A percentile compares a stretch with the other conserved stretches of the same genome.
Conservation (phyloP, 371 early-diverging fungal genomes). For the Syncephalastrum racemosum region DNA sequence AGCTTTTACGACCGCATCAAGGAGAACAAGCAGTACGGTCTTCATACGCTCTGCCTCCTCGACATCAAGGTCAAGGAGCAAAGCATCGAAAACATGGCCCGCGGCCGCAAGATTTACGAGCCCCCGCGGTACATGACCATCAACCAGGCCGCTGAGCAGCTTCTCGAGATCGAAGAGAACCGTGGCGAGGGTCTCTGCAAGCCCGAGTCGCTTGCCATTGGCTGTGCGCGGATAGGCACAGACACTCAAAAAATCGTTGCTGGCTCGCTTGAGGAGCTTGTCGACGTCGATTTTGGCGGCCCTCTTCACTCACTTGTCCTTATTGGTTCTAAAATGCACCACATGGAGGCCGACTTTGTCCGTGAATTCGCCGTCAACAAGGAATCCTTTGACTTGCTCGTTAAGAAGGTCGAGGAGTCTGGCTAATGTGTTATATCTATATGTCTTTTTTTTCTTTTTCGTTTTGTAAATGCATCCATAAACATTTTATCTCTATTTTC, state of each 20-base stretch:
- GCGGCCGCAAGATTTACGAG: slow-evolving; percentile 91
- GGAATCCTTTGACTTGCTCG: slow-evolving; percentile 68
- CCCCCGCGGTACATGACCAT: slow-evolving; percentile 99
- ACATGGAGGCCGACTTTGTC: slow-evolving; percentile 91
- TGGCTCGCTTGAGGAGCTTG: slow-evolving; percentile 86
- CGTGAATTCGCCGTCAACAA: slow-evolving; percentile 72
- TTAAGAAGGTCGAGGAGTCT: slow-evolving; percentile 56
- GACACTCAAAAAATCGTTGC: slow-evolving; percentile 80
- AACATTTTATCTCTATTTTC: slow-evolving; percentile 5
- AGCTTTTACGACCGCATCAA: slow-evolving; percentile 95
- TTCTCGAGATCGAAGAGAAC: slow-evolving; percentile 88
- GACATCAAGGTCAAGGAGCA: slow-evolving; percentile 99
- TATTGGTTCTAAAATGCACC: slow-evolving; percentile 89
- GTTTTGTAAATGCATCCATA: slow-evolving; percentile 7
- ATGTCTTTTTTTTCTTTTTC: slow-evolving; percentile 3
- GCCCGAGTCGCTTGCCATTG: slow-evolving; percentile 86
- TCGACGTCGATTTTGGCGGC: slow-evolving; percentile 87
- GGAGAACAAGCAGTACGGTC: slow-evolving; percentile 78
- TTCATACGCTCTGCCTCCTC: slow-evolving; percentile 97
- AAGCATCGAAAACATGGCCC: slow-evolving; percentile 91
- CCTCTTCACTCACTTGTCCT: slow-evolving; percentile 95
- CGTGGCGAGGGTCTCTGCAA: slow-evolving; percentile 73
- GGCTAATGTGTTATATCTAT: background rate
- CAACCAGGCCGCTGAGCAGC: slow-evolving; percentile 91
- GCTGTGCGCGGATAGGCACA: slow-evolving; percentile 92